Conservation (phyloP, 768 basidiomycete genomes). For the Lyophyllum semitale region DNA sequence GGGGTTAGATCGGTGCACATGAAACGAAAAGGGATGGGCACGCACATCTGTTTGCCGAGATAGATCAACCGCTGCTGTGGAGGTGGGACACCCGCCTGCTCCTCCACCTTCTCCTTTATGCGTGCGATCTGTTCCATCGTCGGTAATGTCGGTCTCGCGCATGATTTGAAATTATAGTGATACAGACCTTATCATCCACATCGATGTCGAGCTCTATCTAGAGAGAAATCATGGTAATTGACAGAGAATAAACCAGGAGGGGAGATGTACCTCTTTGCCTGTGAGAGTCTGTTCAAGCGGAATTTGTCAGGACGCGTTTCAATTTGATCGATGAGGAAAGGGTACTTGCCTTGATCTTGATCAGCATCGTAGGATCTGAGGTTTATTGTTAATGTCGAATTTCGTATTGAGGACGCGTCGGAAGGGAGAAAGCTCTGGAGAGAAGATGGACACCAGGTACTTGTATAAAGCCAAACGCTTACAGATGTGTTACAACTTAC, state of each 20-base stretch:
- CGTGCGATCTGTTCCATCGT: conserved; percentile 66
- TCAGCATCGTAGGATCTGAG: conserved; percentile 55
- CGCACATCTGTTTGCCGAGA: conserved; percentile 90
- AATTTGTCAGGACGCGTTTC: conserved; percentile 8
- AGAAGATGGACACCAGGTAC: not conserved
- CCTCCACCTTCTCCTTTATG: conserved; percentile 98
- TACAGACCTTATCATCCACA: conserved; percentile 75
- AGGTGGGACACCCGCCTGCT: conserved; percentile 97
- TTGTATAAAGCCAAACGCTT: not conserved
- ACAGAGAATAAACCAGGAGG: not conserved
- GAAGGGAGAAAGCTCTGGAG: not conserved
- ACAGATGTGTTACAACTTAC: not conserved
- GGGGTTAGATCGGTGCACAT: not conserved
- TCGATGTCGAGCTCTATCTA: conserved; percentile 97
- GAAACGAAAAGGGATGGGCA: conserved; percentile 9
- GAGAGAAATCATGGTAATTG: not conserved
- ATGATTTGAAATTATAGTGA: not conserved
- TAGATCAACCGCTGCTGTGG: conserved; percentile 95
- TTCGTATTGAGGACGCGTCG: conserved; percentile 8
- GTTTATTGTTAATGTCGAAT: too few species aligned
- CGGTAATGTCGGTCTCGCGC: not conserved
- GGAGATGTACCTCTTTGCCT: conserved; percentile 83
- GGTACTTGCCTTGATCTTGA: conserved; percentile 81
- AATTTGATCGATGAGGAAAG: conserved; percentile 1
- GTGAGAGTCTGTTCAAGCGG: conserved; percentile 74